These are phyloP conservation scores for Xylaria digitata DNA, from an alignment of 2,329 filamentous ascomycete genomes.

Conservation along the genomic window DNA sequence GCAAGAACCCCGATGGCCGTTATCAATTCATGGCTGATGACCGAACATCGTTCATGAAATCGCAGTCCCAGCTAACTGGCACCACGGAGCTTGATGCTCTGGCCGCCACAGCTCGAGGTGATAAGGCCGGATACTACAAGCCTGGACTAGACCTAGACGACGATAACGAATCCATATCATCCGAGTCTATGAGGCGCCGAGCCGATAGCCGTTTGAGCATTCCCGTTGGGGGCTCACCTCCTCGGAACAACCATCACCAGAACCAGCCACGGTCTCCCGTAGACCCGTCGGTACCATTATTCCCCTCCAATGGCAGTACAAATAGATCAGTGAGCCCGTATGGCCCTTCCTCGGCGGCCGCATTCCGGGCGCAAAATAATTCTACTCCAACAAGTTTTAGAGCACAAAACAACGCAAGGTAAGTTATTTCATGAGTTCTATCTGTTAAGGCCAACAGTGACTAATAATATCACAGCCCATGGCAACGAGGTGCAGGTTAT, in stretches of 20 bases:
- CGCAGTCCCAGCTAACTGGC: constrained; percentile 74
- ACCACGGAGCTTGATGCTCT: constrained; percentile 86
- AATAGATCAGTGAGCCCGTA: constrained; percentile 48
- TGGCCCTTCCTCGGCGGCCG: constrained; percentile 48
- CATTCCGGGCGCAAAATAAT: constrained; percentile 55
- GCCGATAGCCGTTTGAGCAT: constrained; percentile 45
- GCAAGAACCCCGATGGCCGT: constrained; percentile 86
- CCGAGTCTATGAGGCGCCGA: constrained; percentile 60
- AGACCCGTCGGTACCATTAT: constrained; percentile 63
- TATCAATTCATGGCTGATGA: constrained; percentile 93
- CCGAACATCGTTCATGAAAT: constrained; percentile 91
- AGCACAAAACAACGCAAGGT: constrained; percentile 60
- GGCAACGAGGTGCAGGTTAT: constrained; percentile 68
- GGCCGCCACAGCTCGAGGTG: constrained; percentile 82
- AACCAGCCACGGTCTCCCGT: constrained; percentile 59
- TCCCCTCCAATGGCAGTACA: constrained; percentile 54
- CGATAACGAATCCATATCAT: constrained; percentile 74
- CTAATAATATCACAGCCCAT: constrained; percentile 55
- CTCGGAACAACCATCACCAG: constrained; percentile 42
- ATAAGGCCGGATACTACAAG: constrained; percentile 67
- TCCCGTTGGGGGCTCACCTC: constrained; percentile 32
- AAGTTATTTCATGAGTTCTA: constrained; percentile 42
- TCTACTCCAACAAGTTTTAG: constrained; percentile 55
- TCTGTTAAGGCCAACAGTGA: constrained; percentile 40
- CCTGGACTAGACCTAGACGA: constrained; percentile 74